Evolutionary conservation across 2,329 filamentous ascomycete species (phyloP).

Genomic region (Ophiostoma piceae): DNA sequence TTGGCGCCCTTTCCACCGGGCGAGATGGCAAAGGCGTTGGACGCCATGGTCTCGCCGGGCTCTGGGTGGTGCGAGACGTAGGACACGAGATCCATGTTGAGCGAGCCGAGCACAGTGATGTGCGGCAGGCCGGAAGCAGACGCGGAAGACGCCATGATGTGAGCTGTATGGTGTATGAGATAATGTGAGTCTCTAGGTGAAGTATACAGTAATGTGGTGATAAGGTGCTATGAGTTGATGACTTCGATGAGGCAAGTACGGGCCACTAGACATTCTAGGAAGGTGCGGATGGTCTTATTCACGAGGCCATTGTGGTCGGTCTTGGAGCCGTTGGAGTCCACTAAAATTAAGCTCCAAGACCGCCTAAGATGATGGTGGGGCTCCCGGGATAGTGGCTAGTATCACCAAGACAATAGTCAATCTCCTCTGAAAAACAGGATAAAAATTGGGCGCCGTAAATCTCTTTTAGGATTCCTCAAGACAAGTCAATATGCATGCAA

Average conservation of each 20-base stretch:
- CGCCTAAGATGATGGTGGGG: background rate
- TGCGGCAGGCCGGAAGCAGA: conserved; percentile 32
- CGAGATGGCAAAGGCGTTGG: conserved; percentile 70
- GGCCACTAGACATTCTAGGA: background rate
- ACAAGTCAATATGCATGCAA: background rate
- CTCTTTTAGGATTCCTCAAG: background rate
- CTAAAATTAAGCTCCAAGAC: conserved; percentile 5
- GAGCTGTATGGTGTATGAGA: background rate
- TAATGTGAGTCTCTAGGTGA: background rate
- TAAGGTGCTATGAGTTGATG: background rate
- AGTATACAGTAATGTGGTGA: background rate
- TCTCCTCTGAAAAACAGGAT: background rate
- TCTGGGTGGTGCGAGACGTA: conserved; percentile 77
- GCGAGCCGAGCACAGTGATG: conserved; percentile 83
- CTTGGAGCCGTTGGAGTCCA: conserved; percentile 8
- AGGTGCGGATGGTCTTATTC: background rate
- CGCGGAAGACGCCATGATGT: background rate
- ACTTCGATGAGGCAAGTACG: background rate
- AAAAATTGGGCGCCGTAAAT: conserved; percentile 1
- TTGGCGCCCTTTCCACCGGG: conserved; percentile 94
- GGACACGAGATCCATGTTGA: conserved; percentile 91
- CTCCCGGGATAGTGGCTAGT: background rate
- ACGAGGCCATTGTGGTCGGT: background rate
- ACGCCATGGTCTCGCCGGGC: conserved; percentile 81
- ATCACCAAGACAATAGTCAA: background rate